phyloP scores from a whole-genome alignment of 345 rosid genomes.

The Jatropha curcas region DNA sequence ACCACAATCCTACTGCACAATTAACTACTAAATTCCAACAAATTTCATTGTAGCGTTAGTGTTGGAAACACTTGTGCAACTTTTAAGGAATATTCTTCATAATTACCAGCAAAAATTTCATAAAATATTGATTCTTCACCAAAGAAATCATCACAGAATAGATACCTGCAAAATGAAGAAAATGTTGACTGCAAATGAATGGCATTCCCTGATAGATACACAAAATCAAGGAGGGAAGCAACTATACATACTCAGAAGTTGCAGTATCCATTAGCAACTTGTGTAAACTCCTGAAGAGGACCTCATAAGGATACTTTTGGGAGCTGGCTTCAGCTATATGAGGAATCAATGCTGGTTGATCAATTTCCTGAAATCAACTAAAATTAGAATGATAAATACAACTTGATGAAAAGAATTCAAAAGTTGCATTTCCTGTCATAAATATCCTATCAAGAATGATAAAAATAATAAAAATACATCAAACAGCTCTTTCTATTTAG shows the following conservation, averaged over 20 bases:
- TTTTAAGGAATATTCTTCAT: neutral
- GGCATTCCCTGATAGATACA: conserved; percentile 8
- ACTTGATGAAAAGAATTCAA: conserved; percentile 9
- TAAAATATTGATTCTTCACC: conserved; percentile 88
- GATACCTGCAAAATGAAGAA: conserved; percentile 57
- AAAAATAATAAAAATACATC: too few species aligned
- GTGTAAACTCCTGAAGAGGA: conserved; percentile 93
- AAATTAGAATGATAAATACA: conserved; percentile 13
- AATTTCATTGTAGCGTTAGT: neutral
- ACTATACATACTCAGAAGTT: conserved; percentile 81
- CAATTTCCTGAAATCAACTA: conserved; percentile 72
- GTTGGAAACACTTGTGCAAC: neutral
- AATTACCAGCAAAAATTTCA: conserved; percentile 85
- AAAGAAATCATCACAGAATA: conserved; percentile 94
- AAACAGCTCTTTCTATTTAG: too few species aligned
- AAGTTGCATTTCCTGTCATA: neutral
- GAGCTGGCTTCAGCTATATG: conserved; percentile 99
- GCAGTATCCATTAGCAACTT: conserved; percentile 99
- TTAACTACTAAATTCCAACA: neutral
- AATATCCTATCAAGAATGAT: too few species aligned
- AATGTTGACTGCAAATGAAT: neutral
- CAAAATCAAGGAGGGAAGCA: conserved; percentile 25
- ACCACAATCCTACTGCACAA: neutral
- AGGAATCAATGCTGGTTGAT: conserved; percentile 96
- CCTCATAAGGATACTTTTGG: conserved; percentile 92